Conservation (phyloP, 805 yeast genomes). For the Helenozyma baotianmanensis region DNA sequence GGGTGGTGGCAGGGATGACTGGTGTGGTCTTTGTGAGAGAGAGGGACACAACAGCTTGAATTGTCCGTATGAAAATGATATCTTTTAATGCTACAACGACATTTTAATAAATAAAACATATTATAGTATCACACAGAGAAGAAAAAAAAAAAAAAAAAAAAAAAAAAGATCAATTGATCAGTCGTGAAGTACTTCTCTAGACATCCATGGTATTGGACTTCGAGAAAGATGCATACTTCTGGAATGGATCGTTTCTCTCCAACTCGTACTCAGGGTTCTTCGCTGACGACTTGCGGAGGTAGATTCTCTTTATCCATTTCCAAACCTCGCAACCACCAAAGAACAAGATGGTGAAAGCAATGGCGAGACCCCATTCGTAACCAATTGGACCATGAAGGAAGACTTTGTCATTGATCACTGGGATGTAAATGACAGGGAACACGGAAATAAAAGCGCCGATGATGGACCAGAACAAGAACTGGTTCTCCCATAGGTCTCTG, state of each 20-base stretch:
- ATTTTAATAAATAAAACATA: not conserved
- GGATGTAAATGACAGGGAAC: slow-evolving; percentile 82
- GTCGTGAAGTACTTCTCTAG: not conserved
- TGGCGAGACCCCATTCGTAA: slow-evolving; percentile 77
- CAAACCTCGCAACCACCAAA: slow-evolving; percentile 60
- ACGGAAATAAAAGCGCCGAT: slow-evolving; percentile 63
- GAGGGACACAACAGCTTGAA: slow-evolving; percentile 84
- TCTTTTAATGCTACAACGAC: slow-evolving; percentile 27
- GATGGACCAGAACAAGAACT: slow-evolving; percentile 79
- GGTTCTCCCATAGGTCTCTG: slow-evolving; percentile 66
- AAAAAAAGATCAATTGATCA: no score
- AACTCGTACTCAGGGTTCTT: slow-evolving; percentile 57
- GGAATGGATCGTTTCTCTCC: slow-evolving; percentile 56
- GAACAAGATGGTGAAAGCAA: slow-evolving; percentile 55
- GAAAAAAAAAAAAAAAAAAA: no score
- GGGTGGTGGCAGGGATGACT: slow-evolving; percentile 65
- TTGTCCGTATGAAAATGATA: slow-evolving; percentile 78
- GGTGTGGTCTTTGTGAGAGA: slow-evolving; percentile 94
- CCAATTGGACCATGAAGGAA: slow-evolving; percentile 69
- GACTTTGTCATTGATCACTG: slow-evolving; percentile 76
- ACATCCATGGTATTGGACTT: slow-evolving; percentile 21
- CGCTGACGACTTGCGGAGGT: slow-evolving; percentile 33
- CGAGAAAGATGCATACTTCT: slow-evolving; percentile 53
- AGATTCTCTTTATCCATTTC: slow-evolving; percentile 61
- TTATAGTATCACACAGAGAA: no score